Conservation (phyloP, 176 grass and related monocot genomes). For the Tillandsia leiboldiana region DNA sequence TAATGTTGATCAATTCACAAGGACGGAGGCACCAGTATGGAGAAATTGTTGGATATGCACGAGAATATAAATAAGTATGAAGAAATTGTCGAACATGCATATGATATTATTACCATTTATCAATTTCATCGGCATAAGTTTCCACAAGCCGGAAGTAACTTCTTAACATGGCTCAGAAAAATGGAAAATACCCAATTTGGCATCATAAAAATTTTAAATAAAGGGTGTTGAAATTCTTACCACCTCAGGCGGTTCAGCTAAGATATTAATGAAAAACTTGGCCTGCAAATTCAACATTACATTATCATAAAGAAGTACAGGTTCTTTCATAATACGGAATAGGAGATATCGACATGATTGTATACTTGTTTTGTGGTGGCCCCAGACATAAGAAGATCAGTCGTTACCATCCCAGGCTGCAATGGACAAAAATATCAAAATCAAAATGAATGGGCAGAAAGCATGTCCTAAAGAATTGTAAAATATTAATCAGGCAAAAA, state of each 20-base stretch:
- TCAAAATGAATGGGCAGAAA: background rate
- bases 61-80: too few relatives aligned
- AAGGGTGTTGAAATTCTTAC: slow-evolving; percentile 37
- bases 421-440: slow-evolving; percentile 21
- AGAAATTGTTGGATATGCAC: too few relatives aligned
- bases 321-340: slow-evolving; percentile 15
- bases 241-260: slow-evolving; percentile 96
- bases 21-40: too few relatives aligned
- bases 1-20: too few relatives aligned
- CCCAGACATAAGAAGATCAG: slow-evolving; percentile 98
- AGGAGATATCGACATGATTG: slow-evolving; percentile 1
- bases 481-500: slow-evolving; percentile 10
- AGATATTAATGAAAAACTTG: slow-evolving; percentile 99
- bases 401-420: slow-evolving; percentile 98
- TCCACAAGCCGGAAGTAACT: background rate
- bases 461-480: slow-evolving; percentile 13
- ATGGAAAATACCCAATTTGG: background rate
- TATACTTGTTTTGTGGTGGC: slow-evolving; percentile 96
- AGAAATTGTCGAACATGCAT: too few relatives aligned
- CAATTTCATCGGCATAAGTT: too few relatives aligned
- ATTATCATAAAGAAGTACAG: slow-evolving; percentile 13
- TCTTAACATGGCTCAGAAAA: background rate
- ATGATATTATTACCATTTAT: too few relatives aligned
- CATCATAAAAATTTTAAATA: background rate
- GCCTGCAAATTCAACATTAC: slow-evolving; percentile 42